Evolutionary conservation across 2,329 filamentous ascomycete species (phyloP).

Genomic region (Grosmannia clavigera): DNA sequence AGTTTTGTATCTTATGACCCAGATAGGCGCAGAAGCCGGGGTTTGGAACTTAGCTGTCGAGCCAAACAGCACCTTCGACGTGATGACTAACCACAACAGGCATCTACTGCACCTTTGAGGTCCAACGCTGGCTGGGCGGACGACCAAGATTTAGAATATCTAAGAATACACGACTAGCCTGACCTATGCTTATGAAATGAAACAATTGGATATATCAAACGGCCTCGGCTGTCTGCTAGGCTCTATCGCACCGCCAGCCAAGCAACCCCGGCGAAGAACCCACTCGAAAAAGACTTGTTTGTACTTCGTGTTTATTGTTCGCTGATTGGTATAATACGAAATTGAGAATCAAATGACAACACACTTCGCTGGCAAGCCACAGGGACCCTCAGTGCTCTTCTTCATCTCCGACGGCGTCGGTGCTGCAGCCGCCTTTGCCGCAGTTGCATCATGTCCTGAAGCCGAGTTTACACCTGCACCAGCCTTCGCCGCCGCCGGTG

Average conservation of each 20-base stretch:
- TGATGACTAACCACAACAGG: no score
- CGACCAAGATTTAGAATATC: no score
- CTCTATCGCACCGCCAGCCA: conserved; percentile 32
- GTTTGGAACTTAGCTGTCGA: no score
- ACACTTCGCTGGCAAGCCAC: conserved; percentile 2
- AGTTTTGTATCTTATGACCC: no score
- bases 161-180: no score
- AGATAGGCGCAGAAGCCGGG: no score
- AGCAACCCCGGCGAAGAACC: conserved; percentile 10
- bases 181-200: conserved; percentile 19
- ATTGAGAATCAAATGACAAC: neutral
- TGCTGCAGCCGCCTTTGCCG: neutral
- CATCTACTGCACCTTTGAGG: no score
- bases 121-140: no score
- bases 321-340: neutral
- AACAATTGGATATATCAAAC: neutral
- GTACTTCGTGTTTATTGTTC: neutral
- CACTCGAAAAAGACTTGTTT: neutral
- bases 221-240: conserved; percentile 25
- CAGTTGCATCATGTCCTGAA: neutral
- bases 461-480: neutral
- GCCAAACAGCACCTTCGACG: no score
- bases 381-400: neutral
- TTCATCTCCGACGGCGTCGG: neutral
- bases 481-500: neutral